A percentile compares a stretch with the other conserved stretches of the same genome.
Evolutionary conservation across 2,329 filamentous ascomycete species (phyloP).

Genomic region (Pseudogymnoascus sp.): DNA sequence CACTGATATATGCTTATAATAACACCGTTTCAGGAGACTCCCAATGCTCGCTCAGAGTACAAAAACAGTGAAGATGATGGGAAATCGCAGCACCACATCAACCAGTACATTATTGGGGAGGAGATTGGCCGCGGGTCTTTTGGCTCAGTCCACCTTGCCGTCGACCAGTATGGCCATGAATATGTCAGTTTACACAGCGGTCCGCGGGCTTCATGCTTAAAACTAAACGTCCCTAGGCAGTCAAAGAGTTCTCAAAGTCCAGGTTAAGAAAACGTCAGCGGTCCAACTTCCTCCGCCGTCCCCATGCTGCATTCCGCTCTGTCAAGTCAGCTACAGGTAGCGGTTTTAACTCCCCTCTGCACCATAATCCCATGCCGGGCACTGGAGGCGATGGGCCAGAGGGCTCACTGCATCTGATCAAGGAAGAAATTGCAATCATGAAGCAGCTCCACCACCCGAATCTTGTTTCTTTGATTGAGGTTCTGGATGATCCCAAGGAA

Average conservation of each 20-base stretch:
- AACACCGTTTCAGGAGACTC: constrained; percentile 59
- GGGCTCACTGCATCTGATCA: constrained; percentile 75
- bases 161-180: constrained; percentile 85
- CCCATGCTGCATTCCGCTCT: constrained; percentile 35
- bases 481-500: constrained; percentile 88
- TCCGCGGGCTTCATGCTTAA: constrained; percentile 6
- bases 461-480: constrained; percentile 86
- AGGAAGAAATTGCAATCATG: constrained; percentile 97
- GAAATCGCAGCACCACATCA: constrained; percentile 74
- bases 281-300: constrained; percentile 71
- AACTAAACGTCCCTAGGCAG: constrained; percentile 50
- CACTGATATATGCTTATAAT: neutral
- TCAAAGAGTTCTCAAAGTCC: constrained; percentile 96
- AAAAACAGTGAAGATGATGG: constrained; percentile 78
- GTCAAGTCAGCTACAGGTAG: constrained; percentile 31
- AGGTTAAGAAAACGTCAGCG: constrained; percentile 83
- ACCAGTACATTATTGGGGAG: constrained; percentile 88
- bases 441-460: constrained; percentile 96
- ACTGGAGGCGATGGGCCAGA: constrained; percentile 53
- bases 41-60: constrained; percentile 83
- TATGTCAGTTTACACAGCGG: constrained; percentile 55
- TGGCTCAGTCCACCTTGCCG: constrained; percentile 82
- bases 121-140: constrained; percentile 97
- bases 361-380: constrained; percentile 46
- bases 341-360: constrained; percentile 32